A percentile compares a stretch with the other conserved stretches of the same genome.
Conservation (phyloP, 768 basidiomycete genomes). For the Naganishia vaughanmartiniae region DNA sequence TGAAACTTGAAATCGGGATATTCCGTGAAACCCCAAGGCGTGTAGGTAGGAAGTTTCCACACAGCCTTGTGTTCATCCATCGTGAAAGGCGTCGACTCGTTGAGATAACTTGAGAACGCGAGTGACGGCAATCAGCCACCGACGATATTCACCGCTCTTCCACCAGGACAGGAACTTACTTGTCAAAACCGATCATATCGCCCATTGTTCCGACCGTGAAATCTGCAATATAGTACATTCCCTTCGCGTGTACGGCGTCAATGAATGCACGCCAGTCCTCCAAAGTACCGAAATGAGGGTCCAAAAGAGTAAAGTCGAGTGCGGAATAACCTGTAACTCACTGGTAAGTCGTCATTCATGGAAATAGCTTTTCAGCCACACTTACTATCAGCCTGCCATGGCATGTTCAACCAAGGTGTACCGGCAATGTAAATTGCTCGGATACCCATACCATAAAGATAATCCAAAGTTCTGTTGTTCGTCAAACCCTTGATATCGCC, state of each 20-base stretch:
- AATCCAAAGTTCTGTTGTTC: constrained; percentile 65
- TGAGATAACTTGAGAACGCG: constrained; percentile 59
- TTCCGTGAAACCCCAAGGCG: constrained; percentile 80
- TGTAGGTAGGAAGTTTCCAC: constrained; percentile 71
- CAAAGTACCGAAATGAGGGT: constrained; percentile 88
- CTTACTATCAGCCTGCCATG: constrained; percentile 95
- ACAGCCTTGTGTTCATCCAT: constrained; percentile 68
- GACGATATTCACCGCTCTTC: not conserved
- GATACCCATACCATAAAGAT: constrained; percentile 84
- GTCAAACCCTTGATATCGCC: constrained; percentile 81
- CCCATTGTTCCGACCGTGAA: constrained; percentile 91
- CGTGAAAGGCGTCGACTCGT: constrained; percentile 74
- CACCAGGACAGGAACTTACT: constrained; percentile 57
- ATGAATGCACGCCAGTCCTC: constrained; percentile 74
- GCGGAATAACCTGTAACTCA: constrained; percentile 74
- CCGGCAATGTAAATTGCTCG: constrained; percentile 84
- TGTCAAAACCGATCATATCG: constrained; percentile 79
- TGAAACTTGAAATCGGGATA: constrained; percentile 77
- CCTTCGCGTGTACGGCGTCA: constrained; percentile 70
- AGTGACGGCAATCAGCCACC: constrained; percentile 23
- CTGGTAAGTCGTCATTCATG: not conserved
- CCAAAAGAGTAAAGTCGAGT: constrained; percentile 81
- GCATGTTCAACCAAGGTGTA: constrained; percentile 88
- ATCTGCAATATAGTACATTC: constrained; percentile 90
- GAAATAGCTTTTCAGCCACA: constrained; percentile 35